Evolutionary conservation across 176 grass and related monocot genomes (phyloP).

Genomic region (Cenchrus americanus): DNA sequence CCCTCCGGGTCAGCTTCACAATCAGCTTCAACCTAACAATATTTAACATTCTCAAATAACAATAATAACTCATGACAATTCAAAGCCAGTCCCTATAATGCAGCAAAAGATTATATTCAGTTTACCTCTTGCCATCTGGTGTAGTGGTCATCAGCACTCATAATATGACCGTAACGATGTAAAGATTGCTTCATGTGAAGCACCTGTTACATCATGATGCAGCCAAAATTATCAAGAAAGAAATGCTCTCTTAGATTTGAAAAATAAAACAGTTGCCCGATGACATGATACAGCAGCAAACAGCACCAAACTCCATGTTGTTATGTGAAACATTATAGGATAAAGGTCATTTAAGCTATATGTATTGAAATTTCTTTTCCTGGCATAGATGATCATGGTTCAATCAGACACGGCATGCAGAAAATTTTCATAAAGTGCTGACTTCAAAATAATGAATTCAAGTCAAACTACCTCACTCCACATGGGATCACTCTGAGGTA

Average conservation of each 20-base stretch:
- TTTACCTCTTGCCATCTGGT: slow-evolving; percentile 95
- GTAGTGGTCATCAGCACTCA: slow-evolving; percentile 79
- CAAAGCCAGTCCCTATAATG: slow-evolving; percentile 24
- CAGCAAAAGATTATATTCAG: slow-evolving; percentile 25
- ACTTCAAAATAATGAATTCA: slow-evolving; percentile 35
- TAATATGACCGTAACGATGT: slow-evolving; percentile 78
- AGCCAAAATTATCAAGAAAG: slow-evolving; percentile 30
- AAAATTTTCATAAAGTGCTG: slow-evolving; percentile 34
- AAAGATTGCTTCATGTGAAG: slow-evolving; percentile 80
- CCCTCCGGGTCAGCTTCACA: slow-evolving; percentile 90
- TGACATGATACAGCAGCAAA: not conserved
- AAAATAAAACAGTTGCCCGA: slow-evolving; percentile 21
- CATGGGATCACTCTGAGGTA: slow-evolving; percentile 69
- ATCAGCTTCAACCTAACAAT: slow-evolving; percentile 74
- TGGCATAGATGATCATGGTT: slow-evolving; percentile 31
- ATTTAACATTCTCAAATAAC: slow-evolving; percentile 37
- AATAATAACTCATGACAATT: slow-evolving; percentile 3
- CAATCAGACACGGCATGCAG: slow-evolving; percentile 6
- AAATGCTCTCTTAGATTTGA: not conserved
- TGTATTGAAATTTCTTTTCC: slow-evolving; percentile 30
- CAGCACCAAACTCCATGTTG: slow-evolving; percentile 9
- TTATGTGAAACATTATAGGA: slow-evolving; percentile 23
- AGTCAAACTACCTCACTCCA: slow-evolving; percentile 64
- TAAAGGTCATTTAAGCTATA: slow-evolving; percentile 21
- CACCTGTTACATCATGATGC: slow-evolving; percentile 54